Evolutionary conservation across 805 yeast species (phyloP), one percentile per base, ranked within the genome.

Genomic region (Cyberlindnera euphorbiiphila): DNA sequence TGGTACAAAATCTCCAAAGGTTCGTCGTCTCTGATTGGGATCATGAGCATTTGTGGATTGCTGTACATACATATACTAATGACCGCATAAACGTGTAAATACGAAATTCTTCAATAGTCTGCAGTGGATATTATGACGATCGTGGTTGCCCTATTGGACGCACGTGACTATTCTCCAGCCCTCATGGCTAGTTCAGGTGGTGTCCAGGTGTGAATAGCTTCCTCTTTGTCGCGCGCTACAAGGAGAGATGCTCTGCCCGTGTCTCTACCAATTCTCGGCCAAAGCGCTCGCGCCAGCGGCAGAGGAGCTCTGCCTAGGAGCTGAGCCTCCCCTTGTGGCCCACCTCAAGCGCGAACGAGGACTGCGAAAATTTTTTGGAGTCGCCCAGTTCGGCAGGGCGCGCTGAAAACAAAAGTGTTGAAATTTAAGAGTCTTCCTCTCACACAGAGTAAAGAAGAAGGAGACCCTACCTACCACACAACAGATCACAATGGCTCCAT

Each of bases 1-100:
- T 70, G 98, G 98, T 70, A 81, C 76, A 32, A 77, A 93, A 53
- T 71, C 95, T 15, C 94, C 91, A 63, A 77, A 80, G 59, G 71
- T 71, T 41, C 82, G 96, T 69, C 80, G 94, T 66, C 67, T 83
- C 54, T 78, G 65, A 60, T 41, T 3, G 5, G 17, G 16, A n/a
- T n/a, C n/a, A n/a, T n/a, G n/a, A n/a, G n/a, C n/a, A n/a, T n/a
- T n/a, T n/a, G n/a, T n/a, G n/a, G n/a, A n/a, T n/a, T n/a, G n/a
- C n/a, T n/a, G n/a, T n/a, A n/a, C n/a, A n/a, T n/a, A n/a, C n/a
- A n/a, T n/a, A n/a, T 45, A 37, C 33, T 29, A 34, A 39, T 32
- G 32, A 33, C 36, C 38, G 12, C 21, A 24, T 29, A 28, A 19
- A 29, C 28, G 29, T 37, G 42, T 38, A 38, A 38, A 38, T 38